These are phyloP conservation scores for Potentilla sterilis DNA, from an alignment of 306 rosid species.

Conservation along the genomic window DNA sequence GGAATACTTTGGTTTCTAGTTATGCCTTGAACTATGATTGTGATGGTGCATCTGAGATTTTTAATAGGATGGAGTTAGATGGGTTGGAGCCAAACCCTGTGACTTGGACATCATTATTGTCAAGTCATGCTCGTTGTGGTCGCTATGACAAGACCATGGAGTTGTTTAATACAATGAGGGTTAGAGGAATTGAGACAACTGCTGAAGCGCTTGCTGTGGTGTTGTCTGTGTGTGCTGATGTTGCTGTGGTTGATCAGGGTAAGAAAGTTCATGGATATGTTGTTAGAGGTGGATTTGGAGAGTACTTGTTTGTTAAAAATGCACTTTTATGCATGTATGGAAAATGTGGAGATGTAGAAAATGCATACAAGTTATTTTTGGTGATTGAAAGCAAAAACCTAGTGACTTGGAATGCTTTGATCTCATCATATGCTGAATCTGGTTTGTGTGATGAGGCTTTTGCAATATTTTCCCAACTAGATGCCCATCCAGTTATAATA, in stretches of 20 bases:
- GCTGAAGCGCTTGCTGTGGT: slow-evolving; percentile 77
- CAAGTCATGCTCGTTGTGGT: slow-evolving; percentile 74
- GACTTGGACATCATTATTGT: slow-evolving; percentile 79
- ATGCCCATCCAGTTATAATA: slow-evolving; percentile 31
- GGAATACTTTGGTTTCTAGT: slow-evolving; percentile 71
- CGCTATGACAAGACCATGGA: slow-evolving; percentile 44
- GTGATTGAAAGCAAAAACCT: slow-evolving; percentile 55
- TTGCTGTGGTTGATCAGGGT: slow-evolving; percentile 46
- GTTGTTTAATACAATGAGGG: slow-evolving; percentile 56
- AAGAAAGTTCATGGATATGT: slow-evolving; percentile 61
- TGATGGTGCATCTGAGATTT: slow-evolving; percentile 55
- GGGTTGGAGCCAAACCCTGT: slow-evolving; percentile 63
- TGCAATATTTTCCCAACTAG: slow-evolving; percentile 50
- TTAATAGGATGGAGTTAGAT: slow-evolving; percentile 58
- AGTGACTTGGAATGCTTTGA: slow-evolving; percentile 81
- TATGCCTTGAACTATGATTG: slow-evolving; percentile 62
- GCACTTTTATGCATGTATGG: slow-evolving; percentile 66
- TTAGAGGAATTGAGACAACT: slow-evolving; percentile 41
- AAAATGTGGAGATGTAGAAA: slow-evolving; percentile 45
- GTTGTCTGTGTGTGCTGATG: slow-evolving; percentile 68
- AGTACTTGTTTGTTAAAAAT: slow-evolving; percentile 69
- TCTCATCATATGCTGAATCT: slow-evolving; percentile 69
- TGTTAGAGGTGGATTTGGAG: slow-evolving; percentile 68
- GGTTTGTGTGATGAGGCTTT: slow-evolving; percentile 74
- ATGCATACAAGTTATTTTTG: slow-evolving; percentile 52